Evolutionary conservation across 371 early-diverging fungal genomes (phyloP).

Genomic region (Phascolomyces articulosus): DNA sequence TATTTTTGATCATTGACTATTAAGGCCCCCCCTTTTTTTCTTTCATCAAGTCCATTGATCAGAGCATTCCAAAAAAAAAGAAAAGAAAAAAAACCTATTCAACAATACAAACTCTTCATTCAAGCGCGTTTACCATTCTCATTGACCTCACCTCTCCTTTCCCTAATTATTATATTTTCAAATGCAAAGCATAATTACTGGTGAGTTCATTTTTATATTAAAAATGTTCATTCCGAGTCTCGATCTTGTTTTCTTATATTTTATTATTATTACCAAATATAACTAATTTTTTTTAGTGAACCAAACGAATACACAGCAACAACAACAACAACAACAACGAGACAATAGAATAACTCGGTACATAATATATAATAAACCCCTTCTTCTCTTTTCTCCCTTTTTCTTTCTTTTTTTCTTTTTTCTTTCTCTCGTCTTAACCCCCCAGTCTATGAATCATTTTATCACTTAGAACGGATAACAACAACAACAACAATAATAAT

Average conservation of each 20-base stretch:
- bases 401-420: background rate
- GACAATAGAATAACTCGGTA: background rate
- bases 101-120: background rate
- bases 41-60: background rate
- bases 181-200: constrained; percentile 5
- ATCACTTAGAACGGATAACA: background rate
- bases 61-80: no score
- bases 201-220: background rate
- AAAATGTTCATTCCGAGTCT: background rate
- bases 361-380: background rate
- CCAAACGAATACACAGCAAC: background rate
- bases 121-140: background rate
- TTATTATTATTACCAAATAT: background rate
- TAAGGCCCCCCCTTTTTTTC: background rate
- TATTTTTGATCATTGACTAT: no score
- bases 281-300: background rate
- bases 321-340: background rate
- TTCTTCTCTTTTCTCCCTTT: background rate
- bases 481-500: background rate
- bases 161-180: background rate
- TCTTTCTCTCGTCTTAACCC: no score
- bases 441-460: background rate
- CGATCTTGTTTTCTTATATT: background rate
- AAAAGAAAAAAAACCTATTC: background rate
- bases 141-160: background rate